Conservation (phyloP, 176 grass and related monocot genomes). For the Eleusine indica region DNA sequence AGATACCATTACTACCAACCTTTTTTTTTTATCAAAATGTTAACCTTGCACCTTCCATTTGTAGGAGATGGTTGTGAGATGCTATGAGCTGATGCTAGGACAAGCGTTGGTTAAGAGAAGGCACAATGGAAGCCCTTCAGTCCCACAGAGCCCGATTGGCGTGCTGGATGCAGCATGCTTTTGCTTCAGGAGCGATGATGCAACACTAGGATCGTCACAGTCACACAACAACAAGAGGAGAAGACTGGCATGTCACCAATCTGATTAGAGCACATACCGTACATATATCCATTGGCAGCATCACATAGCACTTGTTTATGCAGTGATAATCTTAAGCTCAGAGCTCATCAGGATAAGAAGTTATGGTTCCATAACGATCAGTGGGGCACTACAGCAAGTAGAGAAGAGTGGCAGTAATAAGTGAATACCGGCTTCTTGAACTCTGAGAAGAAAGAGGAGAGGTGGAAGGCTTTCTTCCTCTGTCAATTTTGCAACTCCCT, state of each 20-base stretch:
- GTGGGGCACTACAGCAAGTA: conserved; percentile 19
- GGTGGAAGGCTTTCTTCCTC: conserved; percentile 38
- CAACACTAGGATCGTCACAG: conserved; percentile 53
- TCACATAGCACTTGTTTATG: conserved; percentile 18
- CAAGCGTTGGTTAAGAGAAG: conserved; percentile 53
- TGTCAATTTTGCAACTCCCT: conserved; percentile 42
- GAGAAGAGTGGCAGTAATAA: conserved; percentile 47
- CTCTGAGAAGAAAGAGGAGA: conserved; percentile 50
- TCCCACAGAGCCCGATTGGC: conserved; percentile 65
- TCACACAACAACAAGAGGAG: conserved; percentile 74
- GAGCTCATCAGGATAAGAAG: conserved; percentile 37
- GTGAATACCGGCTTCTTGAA: conserved; percentile 36
- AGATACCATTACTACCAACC: not conserved
- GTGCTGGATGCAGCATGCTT: conserved; percentile 70
- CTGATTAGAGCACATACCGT: conserved; percentile 38
- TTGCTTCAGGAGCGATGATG: conserved; percentile 62
- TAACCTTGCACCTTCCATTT: conserved; percentile 17
- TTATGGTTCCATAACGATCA: conserved; percentile 30
- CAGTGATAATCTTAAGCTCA: conserved; percentile 27
- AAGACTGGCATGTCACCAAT: conserved; percentile 49
- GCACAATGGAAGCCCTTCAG: conserved; percentile 38
- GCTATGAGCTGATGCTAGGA: conserved; percentile 65
- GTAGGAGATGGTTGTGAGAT: conserved; percentile 68
- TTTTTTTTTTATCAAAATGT: conserved; percentile 31
- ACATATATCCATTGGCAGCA: conserved; percentile 39